A percentile compares a stretch with the other conserved stretches of the same genome.
Evolutionary conservation across 305 asterid genomes (phyloP).

Genomic region (Rubia tinctorum): DNA sequence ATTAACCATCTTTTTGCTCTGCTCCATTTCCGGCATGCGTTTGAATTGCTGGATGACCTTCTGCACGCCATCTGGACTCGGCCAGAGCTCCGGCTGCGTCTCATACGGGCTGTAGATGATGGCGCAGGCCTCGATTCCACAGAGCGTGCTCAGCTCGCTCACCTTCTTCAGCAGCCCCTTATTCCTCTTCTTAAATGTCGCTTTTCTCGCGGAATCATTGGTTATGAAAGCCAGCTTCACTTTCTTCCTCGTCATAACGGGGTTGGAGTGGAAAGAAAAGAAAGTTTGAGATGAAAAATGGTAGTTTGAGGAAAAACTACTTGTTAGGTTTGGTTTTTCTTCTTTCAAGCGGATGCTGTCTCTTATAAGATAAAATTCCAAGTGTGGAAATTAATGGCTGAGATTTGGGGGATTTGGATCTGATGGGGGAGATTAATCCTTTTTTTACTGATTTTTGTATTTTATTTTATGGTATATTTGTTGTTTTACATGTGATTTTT

Average conservation of each 20-base stretch:
- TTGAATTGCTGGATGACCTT: constrained; percentile 68
- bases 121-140: constrained; percentile 82
- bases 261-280: constrained; percentile 11
- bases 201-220: constrained; percentile 72
- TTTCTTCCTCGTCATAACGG: constrained; percentile 59
- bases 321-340: constrained; percentile 9
- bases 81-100: constrained; percentile 68
- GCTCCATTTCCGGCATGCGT: constrained; percentile 91
- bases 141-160: constrained; percentile 76
- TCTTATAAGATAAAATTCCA: neutral
- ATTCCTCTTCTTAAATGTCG: constrained; percentile 83
- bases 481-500: neutral
- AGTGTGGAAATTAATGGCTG: constrained; percentile 7
- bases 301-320: neutral
- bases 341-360: constrained; percentile 5
- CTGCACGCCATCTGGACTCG: constrained; percentile 56
- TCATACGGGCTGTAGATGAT: constrained; percentile 77
- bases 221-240: constrained; percentile 75
- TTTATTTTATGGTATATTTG: neutral
- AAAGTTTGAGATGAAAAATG: neutral
- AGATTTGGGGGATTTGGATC: constrained; percentile 10
- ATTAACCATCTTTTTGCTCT: constrained; percentile 72
- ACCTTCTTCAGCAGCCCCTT: constrained; percentile 83
- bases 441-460: neutral
- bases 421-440: neutral